A percentile compares a stretch with the other conserved stretches of the same genome.
phyloP scores from a whole-genome alignment of 768 basidiomycete species.

The Phylloporus sp. region DNA sequence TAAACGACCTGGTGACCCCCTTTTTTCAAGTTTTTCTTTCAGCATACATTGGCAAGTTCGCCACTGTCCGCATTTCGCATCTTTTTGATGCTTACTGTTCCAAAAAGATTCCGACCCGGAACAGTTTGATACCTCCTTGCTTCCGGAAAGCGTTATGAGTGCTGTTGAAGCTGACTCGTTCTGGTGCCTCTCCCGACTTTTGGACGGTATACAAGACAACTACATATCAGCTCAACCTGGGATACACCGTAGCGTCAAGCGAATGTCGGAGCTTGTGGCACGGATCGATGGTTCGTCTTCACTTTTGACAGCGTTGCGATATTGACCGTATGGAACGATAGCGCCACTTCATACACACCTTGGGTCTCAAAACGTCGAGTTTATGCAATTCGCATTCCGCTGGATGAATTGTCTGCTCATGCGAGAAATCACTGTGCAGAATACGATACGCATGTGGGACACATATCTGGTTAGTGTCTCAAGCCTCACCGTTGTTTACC shows the following conservation, averaged over 20 bases:
- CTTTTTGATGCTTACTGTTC: conserved; percentile 2
- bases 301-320: neutral
- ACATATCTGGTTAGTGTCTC: conserved; percentile 80
- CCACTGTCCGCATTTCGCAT: neutral
- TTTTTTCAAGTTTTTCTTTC: conserved; percentile 98
- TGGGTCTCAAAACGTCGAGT: conserved; percentile 89
- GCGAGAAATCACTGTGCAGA: conserved; percentile 95
- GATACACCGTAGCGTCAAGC: conserved; percentile 86
- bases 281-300: conserved; percentile 74
- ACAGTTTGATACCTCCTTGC: conserved; percentile 71
- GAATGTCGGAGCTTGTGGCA: conserved; percentile 91
- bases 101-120: conserved; percentile 84
- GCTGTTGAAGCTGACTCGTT: conserved; percentile 97
- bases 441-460: conserved; percentile 99
- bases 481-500: neutral
- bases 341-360: conserved; percentile 87
- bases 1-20: conserved; percentile 96
- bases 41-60: conserved; percentile 78
- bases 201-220: conserved; percentile 98
- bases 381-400: conserved; percentile 99
- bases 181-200: conserved; percentile 93
- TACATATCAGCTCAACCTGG: conserved; percentile 97
- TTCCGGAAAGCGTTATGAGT: conserved; percentile 66
- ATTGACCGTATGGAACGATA: conserved; percentile 27
- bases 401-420: conserved; percentile 99